phyloP scores from a whole-genome alignment of 805 yeast species.

The Scheffersomyces ergatensis region DNA sequence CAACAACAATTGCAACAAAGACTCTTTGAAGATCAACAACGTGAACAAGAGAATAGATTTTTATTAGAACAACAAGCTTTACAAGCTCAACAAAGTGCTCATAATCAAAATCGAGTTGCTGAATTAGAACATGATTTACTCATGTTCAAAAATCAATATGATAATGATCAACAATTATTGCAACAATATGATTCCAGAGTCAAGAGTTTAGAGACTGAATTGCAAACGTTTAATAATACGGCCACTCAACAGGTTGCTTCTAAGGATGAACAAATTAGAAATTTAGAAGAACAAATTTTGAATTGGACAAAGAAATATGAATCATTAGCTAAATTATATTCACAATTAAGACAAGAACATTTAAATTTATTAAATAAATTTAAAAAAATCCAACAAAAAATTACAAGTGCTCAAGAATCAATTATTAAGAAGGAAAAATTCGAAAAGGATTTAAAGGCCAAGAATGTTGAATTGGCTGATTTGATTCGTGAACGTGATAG shows the following conservation, averaged over 20 bases:
- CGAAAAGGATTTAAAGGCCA: constrained; percentile 80
- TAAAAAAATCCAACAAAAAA: constrained; percentile 81
- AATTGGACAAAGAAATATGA: constrained; percentile 88
- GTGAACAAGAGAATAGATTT: constrained; percentile 65
- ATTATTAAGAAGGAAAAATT: constrained; percentile 76
- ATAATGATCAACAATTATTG: constrained; percentile 77
- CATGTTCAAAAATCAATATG: constrained; percentile 75
- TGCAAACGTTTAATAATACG: constrained; percentile 55
- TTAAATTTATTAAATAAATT: constrained; percentile 71
- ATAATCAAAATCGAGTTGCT: constrained; percentile 74
- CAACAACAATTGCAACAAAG: constrained; percentile 69
- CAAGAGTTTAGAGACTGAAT: constrained; percentile 73
- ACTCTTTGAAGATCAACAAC: constrained; percentile 72
- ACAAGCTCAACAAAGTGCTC: constrained; percentile 67
- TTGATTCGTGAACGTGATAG: constrained; percentile 86
- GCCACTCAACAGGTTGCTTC: constrained; percentile 72
- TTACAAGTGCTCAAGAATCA: constrained; percentile 86
- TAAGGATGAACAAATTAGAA: constrained; percentile 68
- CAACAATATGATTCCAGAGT: constrained; percentile 88
- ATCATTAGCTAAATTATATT: constrained; percentile 81
- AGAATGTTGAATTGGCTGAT: constrained; percentile 85
- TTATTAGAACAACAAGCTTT: constrained; percentile 64
- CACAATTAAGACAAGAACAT: constrained; percentile 91
- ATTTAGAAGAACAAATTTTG: constrained; percentile 69
- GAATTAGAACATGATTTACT: constrained; percentile 80